Base-by-base conservation (phyloP, 1,139 yeast genomes). In the Blastobotrys persicus region DNA sequence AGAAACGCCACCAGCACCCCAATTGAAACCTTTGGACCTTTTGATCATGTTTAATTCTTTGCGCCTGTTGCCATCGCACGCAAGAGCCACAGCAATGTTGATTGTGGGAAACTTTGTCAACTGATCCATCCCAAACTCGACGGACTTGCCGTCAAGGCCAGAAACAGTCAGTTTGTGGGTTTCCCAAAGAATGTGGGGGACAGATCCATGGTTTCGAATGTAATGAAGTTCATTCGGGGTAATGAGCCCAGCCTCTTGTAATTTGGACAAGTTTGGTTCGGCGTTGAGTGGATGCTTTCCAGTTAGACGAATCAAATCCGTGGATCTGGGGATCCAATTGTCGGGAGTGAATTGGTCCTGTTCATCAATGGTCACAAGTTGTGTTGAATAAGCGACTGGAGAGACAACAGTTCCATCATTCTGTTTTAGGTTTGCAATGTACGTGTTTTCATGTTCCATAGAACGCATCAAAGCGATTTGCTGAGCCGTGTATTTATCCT, bases 191-290 rank as follows among this genome's bases (percentile, higher is more conserved):
- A 23, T 6, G 9, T 23, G 28, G 9, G 70, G 70, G 6, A 64
- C 69, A 1, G 66, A 61, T 2, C 71, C 71, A 48, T 67, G 71
- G 49, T 66, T 67, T 48, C 71, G 61, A 31, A 67, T 70, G 56
- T 59, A 67, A 49, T 67, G 70, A 12, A 67, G 48, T 2, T 58
- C 52, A 2, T 65, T 54, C 1, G 71, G 68, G 1, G 71, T 67
- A 26, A 67, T 52, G 47, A 9, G 5, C 9, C 28, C 28, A 5
- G 28, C 28, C 5, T 23, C 28, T 6, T 6, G 9, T 9, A 23
- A 23, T 23, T 23, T 23, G 28, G 28, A 6, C 28, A 23, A 9
- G 9, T 23, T 23, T 6, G 28, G 28, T 9, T 23, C 28, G 5
- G 28, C 28, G 9, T 23, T 23, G 9, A 23, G 28, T 23, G 28